Percentiles rank a stretch among this genome's conserved stretches.
phyloP scores from a whole-genome alignment of 108 stramenopile species.

The Cyclotella atomus region DNA sequence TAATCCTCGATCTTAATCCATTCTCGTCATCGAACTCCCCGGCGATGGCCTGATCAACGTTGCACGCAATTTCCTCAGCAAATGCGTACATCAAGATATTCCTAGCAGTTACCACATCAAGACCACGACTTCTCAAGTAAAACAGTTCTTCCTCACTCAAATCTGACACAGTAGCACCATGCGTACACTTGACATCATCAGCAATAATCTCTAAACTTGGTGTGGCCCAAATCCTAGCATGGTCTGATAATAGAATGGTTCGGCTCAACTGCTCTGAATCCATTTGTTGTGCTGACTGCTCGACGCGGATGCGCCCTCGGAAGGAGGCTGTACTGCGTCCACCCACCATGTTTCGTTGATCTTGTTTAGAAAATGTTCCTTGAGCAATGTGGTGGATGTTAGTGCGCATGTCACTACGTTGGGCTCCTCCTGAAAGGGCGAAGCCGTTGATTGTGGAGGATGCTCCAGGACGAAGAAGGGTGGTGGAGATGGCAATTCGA shows the following conservation, averaged over 20 bases:
- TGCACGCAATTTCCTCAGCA: slow-evolving; percentile 71
- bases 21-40: slow-evolving; percentile 64
- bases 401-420: slow-evolving; percentile 86
- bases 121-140: slow-evolving; percentile 88
- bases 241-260: slow-evolving; percentile 87
- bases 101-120: slow-evolving; percentile 71
- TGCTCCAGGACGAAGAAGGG: slow-evolving; percentile 70
- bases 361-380: slow-evolving; percentile 78
- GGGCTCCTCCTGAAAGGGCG: slow-evolving; percentile 78
- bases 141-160: slow-evolving; percentile 94
- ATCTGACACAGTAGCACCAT: slow-evolving; percentile 96
- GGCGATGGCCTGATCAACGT: slow-evolving; percentile 62
- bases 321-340: slow-evolving; percentile 86
- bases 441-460: slow-evolving; percentile 78
- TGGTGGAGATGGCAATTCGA: slow-evolving; percentile 66
- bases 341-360: slow-evolving; percentile 93
- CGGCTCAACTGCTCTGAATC: slow-evolving; percentile 91
- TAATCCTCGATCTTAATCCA: slow-evolving; percentile 74
- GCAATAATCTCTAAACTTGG: slow-evolving; percentile 95
- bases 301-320: slow-evolving; percentile 94
- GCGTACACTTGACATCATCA: slow-evolving; percentile 94
- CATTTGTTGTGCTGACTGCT: slow-evolving; percentile 92
- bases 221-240: slow-evolving; percentile 84
- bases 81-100: slow-evolving; percentile 92
- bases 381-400: slow-evolving; percentile 92